Evolutionary conservation across 345 rosid species (phyloP).

Genomic region (Linum usitatissimum): DNA sequence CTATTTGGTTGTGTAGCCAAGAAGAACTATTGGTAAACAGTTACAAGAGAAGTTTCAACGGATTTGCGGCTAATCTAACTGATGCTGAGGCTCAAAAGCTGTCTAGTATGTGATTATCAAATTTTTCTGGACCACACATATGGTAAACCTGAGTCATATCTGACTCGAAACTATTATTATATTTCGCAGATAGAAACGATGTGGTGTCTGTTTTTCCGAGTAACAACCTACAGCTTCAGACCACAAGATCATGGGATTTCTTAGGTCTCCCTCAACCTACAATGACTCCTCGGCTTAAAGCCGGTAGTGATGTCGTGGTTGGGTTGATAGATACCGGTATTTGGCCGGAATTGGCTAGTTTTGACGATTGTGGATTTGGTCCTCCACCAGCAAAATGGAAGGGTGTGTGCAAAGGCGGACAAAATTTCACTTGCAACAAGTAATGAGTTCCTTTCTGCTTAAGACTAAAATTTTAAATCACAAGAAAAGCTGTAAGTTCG

Average conservation of each 20-base stretch:
- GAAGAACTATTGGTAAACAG: slow-evolving; percentile 32
- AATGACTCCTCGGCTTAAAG: not conserved
- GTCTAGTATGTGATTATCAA: slow-evolving; percentile 24
- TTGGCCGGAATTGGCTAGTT: slow-evolving; percentile 40
- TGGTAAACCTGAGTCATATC: too few species aligned
- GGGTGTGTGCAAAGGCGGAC: slow-evolving; percentile 28
- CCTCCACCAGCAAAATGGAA: slow-evolving; percentile 43
- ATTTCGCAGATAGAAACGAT: slow-evolving; percentile 19
- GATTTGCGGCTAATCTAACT: slow-evolving; percentile 41
- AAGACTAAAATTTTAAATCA: too few species aligned
- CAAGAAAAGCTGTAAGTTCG: too few species aligned
- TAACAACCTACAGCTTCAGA: slow-evolving; percentile 22
- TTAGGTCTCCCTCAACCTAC: slow-evolving; percentile 25
- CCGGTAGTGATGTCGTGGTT: slow-evolving; percentile 24
- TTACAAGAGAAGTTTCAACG: slow-evolving; percentile 52
- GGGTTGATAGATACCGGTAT: slow-evolving; percentile 35
- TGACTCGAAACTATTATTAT: too few species aligned
- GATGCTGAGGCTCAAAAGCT: slow-evolving; percentile 31
- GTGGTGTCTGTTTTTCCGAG: slow-evolving; percentile 44
- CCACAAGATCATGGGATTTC: slow-evolving; percentile 54
- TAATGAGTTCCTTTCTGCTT: slow-evolving; percentile 7
- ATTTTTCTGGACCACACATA: too few species aligned
- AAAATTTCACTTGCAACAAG: slow-evolving; percentile 49
- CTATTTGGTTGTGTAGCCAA: too few species aligned
- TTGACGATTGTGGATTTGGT: slow-evolving; percentile 36